phyloP scores from a whole-genome alignment of 805 yeast species.

The Pachysolen tannophilus region DNA sequence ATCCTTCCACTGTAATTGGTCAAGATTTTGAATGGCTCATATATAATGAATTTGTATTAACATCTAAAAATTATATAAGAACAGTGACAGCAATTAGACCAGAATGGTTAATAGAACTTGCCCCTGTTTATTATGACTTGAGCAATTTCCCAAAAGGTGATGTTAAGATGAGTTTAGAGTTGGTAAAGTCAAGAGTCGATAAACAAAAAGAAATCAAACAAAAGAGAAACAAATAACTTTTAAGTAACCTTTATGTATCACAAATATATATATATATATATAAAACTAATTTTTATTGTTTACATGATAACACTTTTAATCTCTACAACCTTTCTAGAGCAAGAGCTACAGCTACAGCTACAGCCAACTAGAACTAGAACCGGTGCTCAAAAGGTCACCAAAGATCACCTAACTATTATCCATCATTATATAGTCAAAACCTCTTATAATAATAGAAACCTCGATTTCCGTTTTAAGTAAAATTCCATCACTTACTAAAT shows the following conservation, averaged over 20 bases:
- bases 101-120: conserved; percentile 83
- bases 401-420: too few species aligned
- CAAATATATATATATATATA: too few species aligned
- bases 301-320: background rate
- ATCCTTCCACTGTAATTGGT: conserved; percentile 88
- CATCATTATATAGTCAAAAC: too few species aligned
- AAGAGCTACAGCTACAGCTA: too few species aligned
- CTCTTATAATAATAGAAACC: too few species aligned
- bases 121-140: conserved; percentile 64
- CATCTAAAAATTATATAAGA: conserved; percentile 88
- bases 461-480: too few species aligned
- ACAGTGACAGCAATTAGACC: conserved; percentile 89
- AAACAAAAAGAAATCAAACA: conserved; percentile 27
- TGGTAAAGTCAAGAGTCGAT: conserved; percentile 42
- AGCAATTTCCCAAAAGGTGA: conserved; percentile 62
- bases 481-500: too few species aligned
- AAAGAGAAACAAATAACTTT: conserved; percentile 13
- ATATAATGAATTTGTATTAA: conserved; percentile 91
- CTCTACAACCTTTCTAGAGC: conserved; percentile 2
- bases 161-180: conserved; percentile 59
- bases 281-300: background rate
- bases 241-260: too few species aligned
- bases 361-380: too few species aligned
- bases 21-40: conserved; percentile 89
- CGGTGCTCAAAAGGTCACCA: too few species aligned